These are phyloP conservation scores for Suillus hirtellus DNA, from an alignment of 768 basidiomycete genomes.

Conservation along the genomic window DNA sequence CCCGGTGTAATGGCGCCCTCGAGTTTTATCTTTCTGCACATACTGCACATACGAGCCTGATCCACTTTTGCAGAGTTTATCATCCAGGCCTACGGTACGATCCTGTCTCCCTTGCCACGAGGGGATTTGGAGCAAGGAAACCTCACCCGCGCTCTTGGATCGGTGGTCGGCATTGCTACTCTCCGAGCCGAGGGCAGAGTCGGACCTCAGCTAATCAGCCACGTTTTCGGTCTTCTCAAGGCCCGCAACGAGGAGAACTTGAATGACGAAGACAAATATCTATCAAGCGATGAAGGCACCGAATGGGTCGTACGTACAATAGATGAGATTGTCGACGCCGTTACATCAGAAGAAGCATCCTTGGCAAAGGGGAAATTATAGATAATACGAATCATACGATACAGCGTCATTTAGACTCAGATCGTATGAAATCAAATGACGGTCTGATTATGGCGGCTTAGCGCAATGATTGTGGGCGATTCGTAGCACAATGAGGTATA, in stretches of 20 bases:
- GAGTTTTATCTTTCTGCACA: conserved; percentile 31
- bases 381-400: conserved; percentile 18
- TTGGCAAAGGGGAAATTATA: conserved; percentile 64
- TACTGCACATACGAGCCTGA: conserved; percentile 25
- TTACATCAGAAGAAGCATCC: conserved; percentile 44
- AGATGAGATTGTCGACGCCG: conserved; percentile 77
- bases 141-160: conserved; percentile 81
- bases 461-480: conserved; percentile 20
- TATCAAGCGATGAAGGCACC: conserved; percentile 82
- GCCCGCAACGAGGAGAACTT: conserved; percentile 62
- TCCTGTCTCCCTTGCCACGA: conserved; percentile 74
- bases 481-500: conserved; percentile 15
- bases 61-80: conserved; percentile 63
- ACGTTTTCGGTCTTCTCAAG: conserved; percentile 89
- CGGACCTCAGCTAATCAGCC: conserved; percentile 84
- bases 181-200: conserved; percentile 84
- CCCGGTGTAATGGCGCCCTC: conserved; percentile 32
- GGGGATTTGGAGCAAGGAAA: conserved; percentile 73
- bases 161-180: conserved; percentile 81
- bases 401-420: conserved; percentile 21
- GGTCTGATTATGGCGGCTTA: conserved; percentile 29
- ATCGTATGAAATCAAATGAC: conserved; percentile 31
- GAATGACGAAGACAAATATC: conserved; percentile 74
- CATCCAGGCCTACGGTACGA: conserved; percentile 80
- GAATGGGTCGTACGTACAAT: conserved; percentile 87